These are phyloP conservation scores for Phytopythium boreale DNA, from an alignment of 352 stramenopile genomes.

Conservation along the genomic window DNA sequence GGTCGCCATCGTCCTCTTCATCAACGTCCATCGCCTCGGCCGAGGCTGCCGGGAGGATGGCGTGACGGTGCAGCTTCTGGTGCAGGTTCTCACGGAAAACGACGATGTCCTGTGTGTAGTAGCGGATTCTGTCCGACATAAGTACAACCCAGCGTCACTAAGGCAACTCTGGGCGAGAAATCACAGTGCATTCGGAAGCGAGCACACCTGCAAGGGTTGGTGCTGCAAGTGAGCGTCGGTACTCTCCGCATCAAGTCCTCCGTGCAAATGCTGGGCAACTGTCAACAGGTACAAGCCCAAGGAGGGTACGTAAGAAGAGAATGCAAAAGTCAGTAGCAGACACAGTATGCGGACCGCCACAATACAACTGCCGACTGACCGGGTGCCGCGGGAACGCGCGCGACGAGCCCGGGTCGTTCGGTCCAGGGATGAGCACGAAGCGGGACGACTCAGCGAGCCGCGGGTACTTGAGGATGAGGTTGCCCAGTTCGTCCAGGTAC, in stretches of 20 bases:
- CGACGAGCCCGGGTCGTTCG: slow-evolving; percentile 87
- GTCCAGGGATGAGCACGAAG: slow-evolving; percentile 92
- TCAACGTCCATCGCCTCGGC: slow-evolving; percentile 29
- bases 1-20: slow-evolving; percentile 26
- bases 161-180: neutral
- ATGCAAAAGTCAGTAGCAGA: neutral
- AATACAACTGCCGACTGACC: slow-evolving; percentile 18
- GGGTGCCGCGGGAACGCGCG: slow-evolving; percentile 79
- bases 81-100: slow-evolving; percentile 92
- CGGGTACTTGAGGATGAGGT: slow-evolving; percentile 87
- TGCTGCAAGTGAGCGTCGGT: slow-evolving; percentile 80
- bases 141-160: neutral
- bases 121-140: slow-evolving; percentile 66
- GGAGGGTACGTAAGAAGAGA: neutral
- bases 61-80: slow-evolving; percentile 89
- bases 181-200: neutral
- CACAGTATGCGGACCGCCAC: neutral
- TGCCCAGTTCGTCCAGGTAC: slow-evolving; percentile 88
- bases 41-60: slow-evolving; percentile 55
- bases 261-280: slow-evolving; percentile 73
- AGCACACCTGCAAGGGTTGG: slow-evolving; percentile 87
- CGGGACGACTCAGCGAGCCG: slow-evolving; percentile 76
- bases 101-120: slow-evolving; percentile 93
- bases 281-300: slow-evolving; percentile 1
- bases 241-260: slow-evolving; percentile 64